These are phyloP conservation scores for Oemleria cerasiformis DNA, from an alignment of 306 rosid species.

Conservation along the genomic window DNA sequence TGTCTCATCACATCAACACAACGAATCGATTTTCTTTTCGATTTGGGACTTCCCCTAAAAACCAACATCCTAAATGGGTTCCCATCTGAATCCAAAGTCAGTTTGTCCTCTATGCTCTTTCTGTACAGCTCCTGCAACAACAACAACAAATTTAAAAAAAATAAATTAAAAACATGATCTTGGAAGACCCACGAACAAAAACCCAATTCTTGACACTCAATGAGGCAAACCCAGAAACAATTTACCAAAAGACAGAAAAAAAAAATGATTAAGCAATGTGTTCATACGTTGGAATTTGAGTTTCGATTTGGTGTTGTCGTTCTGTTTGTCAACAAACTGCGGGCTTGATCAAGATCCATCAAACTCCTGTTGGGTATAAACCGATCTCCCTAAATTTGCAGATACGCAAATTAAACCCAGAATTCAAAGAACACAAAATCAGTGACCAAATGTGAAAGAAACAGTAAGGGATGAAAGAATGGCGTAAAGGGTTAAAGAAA, in stretches of 20 bases:
- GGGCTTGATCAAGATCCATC: constrained; percentile 98
- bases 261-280: not conserved
- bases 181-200: not conserved
- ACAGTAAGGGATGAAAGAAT: not conserved
- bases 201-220: not conserved
- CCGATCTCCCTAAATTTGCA: constrained; percentile 60
- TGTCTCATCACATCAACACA: constrained; percentile 56
- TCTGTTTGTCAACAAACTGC: constrained; percentile 58
- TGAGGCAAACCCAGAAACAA: not conserved
- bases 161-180: not conserved
- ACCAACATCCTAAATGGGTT: constrained; percentile 72
- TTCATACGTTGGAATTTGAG: constrained; percentile 38
- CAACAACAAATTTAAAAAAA: not conserved
- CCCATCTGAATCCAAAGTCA: constrained; percentile 65
- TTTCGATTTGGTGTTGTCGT: constrained; percentile 36
- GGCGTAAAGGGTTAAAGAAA: not conserved
- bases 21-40: constrained; percentile 52
- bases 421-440: not conserved
- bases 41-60: constrained; percentile 79
- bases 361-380: constrained; percentile 83
- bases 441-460: not conserved
- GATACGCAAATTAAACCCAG: not conserved
- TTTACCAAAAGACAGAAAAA: not conserved
- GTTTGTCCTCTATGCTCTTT: constrained; percentile 47
- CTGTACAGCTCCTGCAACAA: constrained; percentile 55